These are phyloP conservation scores for Phyllosticta paracitricarpa DNA, from an alignment of 2,329 filamentous ascomycete species.

Conservation along the genomic window DNA sequence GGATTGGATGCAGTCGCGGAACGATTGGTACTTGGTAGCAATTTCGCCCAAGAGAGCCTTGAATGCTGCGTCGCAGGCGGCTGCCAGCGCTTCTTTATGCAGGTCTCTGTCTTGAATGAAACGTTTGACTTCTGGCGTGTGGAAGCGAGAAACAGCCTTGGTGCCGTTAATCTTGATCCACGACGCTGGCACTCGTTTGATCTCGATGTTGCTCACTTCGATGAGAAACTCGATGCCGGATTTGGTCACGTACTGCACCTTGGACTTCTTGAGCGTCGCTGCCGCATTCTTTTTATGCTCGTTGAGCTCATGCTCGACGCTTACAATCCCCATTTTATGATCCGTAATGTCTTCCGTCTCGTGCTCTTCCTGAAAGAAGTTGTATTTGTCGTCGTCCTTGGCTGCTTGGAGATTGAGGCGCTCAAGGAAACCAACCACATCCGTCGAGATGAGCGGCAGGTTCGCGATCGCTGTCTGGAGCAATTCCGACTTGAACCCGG, in stretches of 20 bases:
- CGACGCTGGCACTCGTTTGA: constrained; percentile 83
- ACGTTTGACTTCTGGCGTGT: constrained; percentile 80
- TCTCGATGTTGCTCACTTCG: constrained; percentile 72
- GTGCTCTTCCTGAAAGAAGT: constrained; percentile 78
- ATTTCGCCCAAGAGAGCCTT: constrained; percentile 60
- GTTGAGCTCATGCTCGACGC: constrained; percentile 80
- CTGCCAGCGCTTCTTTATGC: constrained; percentile 84
- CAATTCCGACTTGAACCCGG: constrained; percentile 61
- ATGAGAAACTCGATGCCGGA: constrained; percentile 91
- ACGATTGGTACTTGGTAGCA: constrained; percentile 72
- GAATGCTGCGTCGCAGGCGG: constrained; percentile 83
- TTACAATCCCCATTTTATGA: constrained; percentile 87
- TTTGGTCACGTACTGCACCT: constrained; percentile 70
- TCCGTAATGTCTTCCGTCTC: constrained; percentile 85
- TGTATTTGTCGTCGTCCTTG: constrained; percentile 80
- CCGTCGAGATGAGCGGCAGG: constrained; percentile 65
- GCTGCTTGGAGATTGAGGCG: constrained; percentile 79
- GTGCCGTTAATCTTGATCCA: constrained; percentile 90
- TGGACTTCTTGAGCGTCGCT: constrained; percentile 58
- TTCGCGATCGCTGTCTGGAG: constrained; percentile 62
- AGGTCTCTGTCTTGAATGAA: constrained; percentile 84
- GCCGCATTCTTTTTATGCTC: constrained; percentile 64
- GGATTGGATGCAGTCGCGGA: constrained; percentile 79
- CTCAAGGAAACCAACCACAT: constrained; percentile 66
- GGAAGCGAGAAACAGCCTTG: constrained; percentile 84